Evolutionary conservation across 2,329 filamentous ascomycete species (phyloP).

Genomic region (Penicillium glabrum): DNA sequence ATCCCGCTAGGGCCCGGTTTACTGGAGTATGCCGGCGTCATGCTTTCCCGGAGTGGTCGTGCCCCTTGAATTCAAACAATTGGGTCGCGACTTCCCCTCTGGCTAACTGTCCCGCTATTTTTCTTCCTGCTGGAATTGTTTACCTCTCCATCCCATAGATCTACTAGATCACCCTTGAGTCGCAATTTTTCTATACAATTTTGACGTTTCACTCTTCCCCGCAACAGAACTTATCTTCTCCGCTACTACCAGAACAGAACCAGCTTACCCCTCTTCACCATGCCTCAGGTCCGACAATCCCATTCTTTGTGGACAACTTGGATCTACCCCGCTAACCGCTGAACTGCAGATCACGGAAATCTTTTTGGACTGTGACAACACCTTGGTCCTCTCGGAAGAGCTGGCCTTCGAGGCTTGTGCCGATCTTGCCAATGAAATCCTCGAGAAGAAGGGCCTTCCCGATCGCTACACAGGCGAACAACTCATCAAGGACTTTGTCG

Average conservation of each 20-base stretch:
- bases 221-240: not conserved
- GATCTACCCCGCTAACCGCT: slow-evolving; percentile 17
- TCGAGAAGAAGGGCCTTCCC: slow-evolving; percentile 63
- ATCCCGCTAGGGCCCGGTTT: slow-evolving; percentile 16
- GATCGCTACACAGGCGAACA: slow-evolving; percentile 74
- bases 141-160: not conserved
- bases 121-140: not conserved
- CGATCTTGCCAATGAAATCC: slow-evolving; percentile 83
- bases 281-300: slow-evolving; percentile 35
- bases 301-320: not conserved
- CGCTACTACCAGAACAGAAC: not conserved
- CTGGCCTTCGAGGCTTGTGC: slow-evolving; percentile 90
- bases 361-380: slow-evolving; percentile 80
- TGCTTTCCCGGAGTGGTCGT: slow-evolving; percentile 5
- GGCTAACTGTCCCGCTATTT: not conserved
- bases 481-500: slow-evolving; percentile 84
- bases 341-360: slow-evolving; percentile 63
- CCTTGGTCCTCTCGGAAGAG: slow-evolving; percentile 86
- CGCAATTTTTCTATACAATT: not conserved
- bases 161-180: no score
- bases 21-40: slow-evolving; percentile 19
- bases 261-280: slow-evolving; percentile 17
- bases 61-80: slow-evolving; percentile 6
- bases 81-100: slow-evolving; percentile 8
- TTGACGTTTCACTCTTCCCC: not conserved